Evolutionary conservation across 2,329 filamentous ascomycete species (phyloP), one percentile per base, ranked within the genome.

Genomic region (Colletotrichum shisoi): DNA sequence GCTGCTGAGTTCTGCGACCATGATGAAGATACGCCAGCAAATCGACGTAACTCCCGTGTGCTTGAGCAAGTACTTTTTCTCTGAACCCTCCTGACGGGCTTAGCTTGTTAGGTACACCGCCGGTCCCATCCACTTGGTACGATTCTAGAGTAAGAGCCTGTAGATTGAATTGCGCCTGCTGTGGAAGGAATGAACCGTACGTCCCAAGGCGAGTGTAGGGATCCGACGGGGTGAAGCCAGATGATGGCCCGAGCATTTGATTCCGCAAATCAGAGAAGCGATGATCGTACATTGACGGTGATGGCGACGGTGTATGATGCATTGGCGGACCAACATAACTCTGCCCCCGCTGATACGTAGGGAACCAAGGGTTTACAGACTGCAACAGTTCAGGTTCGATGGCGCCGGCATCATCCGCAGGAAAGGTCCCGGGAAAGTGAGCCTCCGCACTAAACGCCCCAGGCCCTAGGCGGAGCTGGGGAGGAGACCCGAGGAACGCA

Each of bases 11-110:
- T 72, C 82, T 88, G 64, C 86, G 88, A 21, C 81, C 81, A 59
- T 86, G 83, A 68, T 91, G 87, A 7, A 91, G 80, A 70, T 86
- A 87, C 11, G 87, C 79, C 3, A 94, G 79, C 8, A 94, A 82
- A 70, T 92, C 89, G 54, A 91, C 82, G 76, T 94, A 94, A 39
- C 89, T 85, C 70, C 84, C 83, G 74, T 93, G 89, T n/a, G 91
- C 91, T 79, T 88, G 89, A 15, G 85, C 81, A 27, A 93, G 78
- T 2, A 87, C 86, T 70, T 87, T 89, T 70, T 93, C 90, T 70
- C 87, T 89, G 73, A 92, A 92, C 9, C 78, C 79, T 11, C 77
- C 79, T 17, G 74, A 61, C 17, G 77, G 76, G 3, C 77, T 73
- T 17, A 74, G 19, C 40, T 54, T 49, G 34, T 12, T 27, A 12